Percentiles rank a stretch among this genome's conserved stretches.
These are phyloP conservation scores for Zasmidium angulare DNA, from an alignment of 2,329 filamentous ascomycete species.

Conservation along the genomic window DNA sequence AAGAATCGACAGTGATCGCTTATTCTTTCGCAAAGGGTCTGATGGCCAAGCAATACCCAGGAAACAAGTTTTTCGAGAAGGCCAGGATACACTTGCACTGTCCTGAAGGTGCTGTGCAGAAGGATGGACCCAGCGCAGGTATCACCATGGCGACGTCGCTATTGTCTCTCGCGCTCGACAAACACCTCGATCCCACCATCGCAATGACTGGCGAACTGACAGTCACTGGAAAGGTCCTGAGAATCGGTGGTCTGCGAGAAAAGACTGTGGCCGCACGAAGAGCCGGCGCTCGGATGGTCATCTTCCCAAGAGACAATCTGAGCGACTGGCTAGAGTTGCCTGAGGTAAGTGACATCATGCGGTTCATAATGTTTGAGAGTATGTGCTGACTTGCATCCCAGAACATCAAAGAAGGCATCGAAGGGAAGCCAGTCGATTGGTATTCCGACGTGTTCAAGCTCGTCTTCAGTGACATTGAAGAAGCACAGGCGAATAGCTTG, in stretches of 20 bases:
- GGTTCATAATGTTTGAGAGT: background rate
- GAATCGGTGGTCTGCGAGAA: slow-evolving; percentile 90
- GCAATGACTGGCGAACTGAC: slow-evolving; percentile 99
- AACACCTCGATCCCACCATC: slow-evolving; percentile 76
- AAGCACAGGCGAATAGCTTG: slow-evolving; percentile 66
- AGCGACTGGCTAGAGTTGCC: slow-evolving; percentile 97
- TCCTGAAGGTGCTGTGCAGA: slow-evolving; percentile 91
- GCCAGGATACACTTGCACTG: slow-evolving; percentile 94
- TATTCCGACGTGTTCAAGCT: slow-evolving; percentile 91
- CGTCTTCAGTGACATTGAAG: slow-evolving; percentile 81
- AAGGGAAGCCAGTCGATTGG: slow-evolving; percentile 89
- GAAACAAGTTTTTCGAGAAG: slow-evolving; percentile 95
- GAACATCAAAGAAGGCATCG: slow-evolving; percentile 97
- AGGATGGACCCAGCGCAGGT: slow-evolving; percentile 77
- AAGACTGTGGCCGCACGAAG: slow-evolving; percentile 95
- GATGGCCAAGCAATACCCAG: slow-evolving; percentile 79
- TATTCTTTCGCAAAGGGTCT: slow-evolving; percentile 94
- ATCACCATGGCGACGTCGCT: slow-evolving; percentile 98
- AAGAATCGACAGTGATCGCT: slow-evolving; percentile 91
- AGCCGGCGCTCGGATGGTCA: slow-evolving; percentile 87
- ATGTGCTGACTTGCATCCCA: slow-evolving; percentile 41
- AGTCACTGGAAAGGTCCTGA: slow-evolving; percentile 90
- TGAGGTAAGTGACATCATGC: slow-evolving; percentile 64
- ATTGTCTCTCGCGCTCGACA: slow-evolving; percentile 78
- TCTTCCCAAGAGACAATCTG: slow-evolving; percentile 94